Base-by-base conservation (phyloP, 495 filamentous ascomycete genomes). In the Niebla homalea region DNA sequence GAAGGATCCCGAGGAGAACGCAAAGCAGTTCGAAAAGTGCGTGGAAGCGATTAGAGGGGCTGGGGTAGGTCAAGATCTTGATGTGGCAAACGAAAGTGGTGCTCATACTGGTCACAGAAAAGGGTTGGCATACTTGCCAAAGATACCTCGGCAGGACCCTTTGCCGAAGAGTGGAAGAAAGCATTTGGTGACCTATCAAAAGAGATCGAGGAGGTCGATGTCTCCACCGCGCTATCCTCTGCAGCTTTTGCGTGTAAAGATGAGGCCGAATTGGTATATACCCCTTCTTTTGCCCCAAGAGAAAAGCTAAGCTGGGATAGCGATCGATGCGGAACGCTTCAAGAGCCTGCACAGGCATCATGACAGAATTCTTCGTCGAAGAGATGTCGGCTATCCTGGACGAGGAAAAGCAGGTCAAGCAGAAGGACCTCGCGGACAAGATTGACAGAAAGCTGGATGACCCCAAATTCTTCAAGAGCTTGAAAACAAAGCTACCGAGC, bases 341-440 rank as follows among this genome's bases (percentile, higher is more conserved):
- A 14, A 80, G 89, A 58, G 89, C 90, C 26, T 93, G 89, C 53
- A 88, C 89, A 51, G 89, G 86, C 38, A 70, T 96, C 32, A 86
- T 97, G 78, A 84, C 84, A 20, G 85, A 87, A 48, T 97, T 89
- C 64, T 96, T 96, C 62, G 79, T 96, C 48, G 93, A 97, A 62
- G 87, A 95, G 62, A 96, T 99, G 89, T 94, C 90, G 38, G 81
- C 81, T 52, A 79, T 96, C 44, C 77, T 99, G 50, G 92, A 99
- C 55, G 82, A 84, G 54, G 92, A 95, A 63, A 93, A 95, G 70
- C 94, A 95, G 59, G 87, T 97, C 61, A 90, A 87, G 35, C 90
- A 99, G 64, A 83, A 80, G 55, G 74, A 76, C 18, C 75, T 99
- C 10, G 77, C 85, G 2, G 77, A 83, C 54, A 94, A 88, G 63